Evolutionary conservation across 1,284 basidiomycete genomes (phyloP).

Genomic region (Cryptococcus depauperatus): DNA sequence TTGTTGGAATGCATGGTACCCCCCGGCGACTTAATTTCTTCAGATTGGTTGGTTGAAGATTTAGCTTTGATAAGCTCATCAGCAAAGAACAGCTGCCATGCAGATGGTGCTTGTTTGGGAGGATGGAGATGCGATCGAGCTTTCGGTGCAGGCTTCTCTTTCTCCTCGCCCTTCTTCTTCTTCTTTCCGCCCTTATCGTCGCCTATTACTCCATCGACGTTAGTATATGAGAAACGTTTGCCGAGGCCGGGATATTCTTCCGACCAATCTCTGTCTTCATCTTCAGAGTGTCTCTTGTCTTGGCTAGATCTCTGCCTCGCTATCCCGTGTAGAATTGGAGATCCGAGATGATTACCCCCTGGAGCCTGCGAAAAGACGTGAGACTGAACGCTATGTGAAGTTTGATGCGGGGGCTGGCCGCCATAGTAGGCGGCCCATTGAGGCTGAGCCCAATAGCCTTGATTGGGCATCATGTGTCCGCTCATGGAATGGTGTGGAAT

Average conservation of each 20-base stretch:
- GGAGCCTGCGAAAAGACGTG: conserved; percentile 8
- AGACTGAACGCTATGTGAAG: neutral
- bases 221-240: conserved; percentile 26
- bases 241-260: conserved; percentile 23
- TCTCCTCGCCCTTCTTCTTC: conserved; percentile 29
- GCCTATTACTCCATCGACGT: conserved; percentile 11
- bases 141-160: conserved; percentile 32
- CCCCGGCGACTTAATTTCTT: conserved; percentile 53
- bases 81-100: conserved; percentile 95
- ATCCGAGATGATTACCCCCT: conserved; percentile 6
- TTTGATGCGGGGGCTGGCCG: neutral
- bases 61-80: conserved; percentile 90
- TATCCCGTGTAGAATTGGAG: conserved; percentile 6
- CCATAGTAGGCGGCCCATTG: neutral
- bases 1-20: conserved; percentile 49
- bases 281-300: neutral
- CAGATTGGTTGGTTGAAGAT: conserved; percentile 46
- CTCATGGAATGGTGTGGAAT: neutral
- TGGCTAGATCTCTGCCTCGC: conserved; percentile 13
- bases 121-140: conserved; percentile 58
- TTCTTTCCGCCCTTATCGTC: conserved; percentile 33
- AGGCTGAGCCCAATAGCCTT: neutral
- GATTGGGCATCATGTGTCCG: neutral
- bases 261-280: neutral
- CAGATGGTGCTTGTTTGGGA: conserved; percentile 85